Evolutionary conservation across 73 alveolate genomes (phyloP).

Genomic region (Blepharisma japonicum): DNA sequence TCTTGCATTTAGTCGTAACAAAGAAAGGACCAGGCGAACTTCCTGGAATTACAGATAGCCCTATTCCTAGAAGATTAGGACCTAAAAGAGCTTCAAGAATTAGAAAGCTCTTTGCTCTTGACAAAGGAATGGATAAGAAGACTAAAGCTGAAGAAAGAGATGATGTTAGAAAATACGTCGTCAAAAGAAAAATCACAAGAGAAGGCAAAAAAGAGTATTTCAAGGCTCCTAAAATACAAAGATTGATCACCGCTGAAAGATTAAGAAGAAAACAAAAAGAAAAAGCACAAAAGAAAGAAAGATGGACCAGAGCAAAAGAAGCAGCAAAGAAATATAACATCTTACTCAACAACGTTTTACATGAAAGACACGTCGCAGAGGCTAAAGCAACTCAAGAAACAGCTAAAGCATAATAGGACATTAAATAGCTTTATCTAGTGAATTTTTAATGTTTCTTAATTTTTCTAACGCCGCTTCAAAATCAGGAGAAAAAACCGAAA

Average conservation of each 20-base stretch:
- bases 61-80: slow-evolving; percentile 56
- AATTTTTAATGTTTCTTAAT: neutral
- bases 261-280: slow-evolving; percentile 26
- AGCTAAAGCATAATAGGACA: too few species aligned
- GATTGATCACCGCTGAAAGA: slow-evolving; percentile 38
- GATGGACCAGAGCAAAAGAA: slow-evolving; percentile 28
- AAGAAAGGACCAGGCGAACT: slow-evolving; percentile 89
- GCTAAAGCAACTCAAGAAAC: neutral
- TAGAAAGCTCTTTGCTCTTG: slow-evolving; percentile 57
- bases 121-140: slow-evolving; percentile 33
- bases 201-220: slow-evolving; percentile 41
- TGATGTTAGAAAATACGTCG: slow-evolving; percentile 46
- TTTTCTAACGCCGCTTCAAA: neutral
- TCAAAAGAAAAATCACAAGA: slow-evolving; percentile 36
- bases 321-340: slow-evolving; percentile 22
- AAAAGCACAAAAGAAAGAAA: slow-evolving; percentile 27
- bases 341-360: slow-evolving; percentile 20
- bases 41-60: slow-evolving; percentile 59
- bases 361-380: slow-evolving; percentile 27
- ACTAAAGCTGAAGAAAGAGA: slow-evolving; percentile 52
- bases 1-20: slow-evolving; percentile 44
- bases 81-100: slow-evolving; percentile 61
- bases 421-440: too few species aligned
- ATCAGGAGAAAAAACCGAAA: neutral
- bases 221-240: slow-evolving; percentile 57